Evolutionary conservation across 1,139 yeast genomes (phyloP), one percentile per base, ranked within the genome.

Genomic region (Eremothecium gossypii): DNA sequence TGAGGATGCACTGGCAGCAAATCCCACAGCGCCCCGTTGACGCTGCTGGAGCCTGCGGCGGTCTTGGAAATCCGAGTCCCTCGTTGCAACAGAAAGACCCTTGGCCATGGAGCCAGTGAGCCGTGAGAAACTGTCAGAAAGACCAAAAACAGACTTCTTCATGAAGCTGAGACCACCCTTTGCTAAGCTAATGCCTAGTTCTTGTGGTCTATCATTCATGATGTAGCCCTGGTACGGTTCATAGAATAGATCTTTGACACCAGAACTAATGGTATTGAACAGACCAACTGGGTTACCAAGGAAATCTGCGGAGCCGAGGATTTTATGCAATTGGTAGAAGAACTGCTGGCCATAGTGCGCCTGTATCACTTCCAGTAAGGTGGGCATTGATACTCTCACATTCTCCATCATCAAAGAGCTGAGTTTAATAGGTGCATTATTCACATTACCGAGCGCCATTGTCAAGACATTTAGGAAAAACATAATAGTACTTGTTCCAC

Each of bases 191-290:
- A 91, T 84, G 30, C 98, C 98, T 39, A 93, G 67, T 54, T 93
- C 98, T 58, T 86, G 95, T 0, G 98, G 98, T 33, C 96, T 69
- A 62, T 93, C 98, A 50, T 84, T 89, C 73, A 91, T 76, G 41
- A 91, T 77, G 53, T 86, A 85, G 0, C 99, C 99, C 58, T 87
- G 93, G 56, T 91, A 93, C 1, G 99, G 99, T 57, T 91, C 98
- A 59, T 93, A 93, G 60, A 93, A 93, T 33, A 91, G 83, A 63
- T 93, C 99, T 73, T 87, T 76, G 8, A 91, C 94, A 40, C 99
- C 98, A 0, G 96, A 86, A 45, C 95, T 82, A 45, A 93, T 69
- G 51, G 89, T 87, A 57, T 86, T 93, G 66, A 91, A 93, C 46
- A 93, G 67, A 1, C 98, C 98, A 30, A 93, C 97, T 0, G 99